Conservation (phyloP, 2,329 filamentous ascomycete genomes). For the Ceratocystis colombiana region DNA sequence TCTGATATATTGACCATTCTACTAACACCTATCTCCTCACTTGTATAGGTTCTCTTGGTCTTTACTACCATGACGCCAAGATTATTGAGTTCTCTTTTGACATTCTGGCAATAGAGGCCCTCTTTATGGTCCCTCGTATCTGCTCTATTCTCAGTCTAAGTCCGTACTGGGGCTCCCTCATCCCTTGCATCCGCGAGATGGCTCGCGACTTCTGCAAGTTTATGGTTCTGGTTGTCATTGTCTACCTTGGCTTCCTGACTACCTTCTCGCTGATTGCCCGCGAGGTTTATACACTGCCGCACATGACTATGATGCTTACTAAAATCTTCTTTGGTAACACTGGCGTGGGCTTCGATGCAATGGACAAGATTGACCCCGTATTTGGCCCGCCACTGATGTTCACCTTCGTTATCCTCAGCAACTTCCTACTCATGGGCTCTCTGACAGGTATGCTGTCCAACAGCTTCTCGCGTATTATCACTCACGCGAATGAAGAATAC, state of each 20-base stretch:
- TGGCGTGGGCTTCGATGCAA: constrained; percentile 62
- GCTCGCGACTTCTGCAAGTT: constrained; percentile 86
- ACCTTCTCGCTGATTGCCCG: constrained; percentile 73
- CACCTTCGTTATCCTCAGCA: constrained; percentile 66
- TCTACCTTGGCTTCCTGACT: constrained; percentile 82
- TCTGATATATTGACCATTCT: constrained; percentile 16
- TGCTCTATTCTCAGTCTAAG: constrained; percentile 79
- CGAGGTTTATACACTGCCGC: constrained; percentile 51
- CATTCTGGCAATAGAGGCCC: constrained; percentile 75
- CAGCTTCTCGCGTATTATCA: constrained; percentile 57
- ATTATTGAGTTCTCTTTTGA: constrained; percentile 78
- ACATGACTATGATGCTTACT: constrained; percentile 67
- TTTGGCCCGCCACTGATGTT: constrained; percentile 55
- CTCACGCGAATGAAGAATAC: constrained; percentile 62
- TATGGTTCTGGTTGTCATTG: constrained; percentile 64
- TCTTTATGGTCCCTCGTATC: constrained; percentile 82
- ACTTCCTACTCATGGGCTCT: constrained; percentile 68
- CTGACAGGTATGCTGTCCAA: constrained; percentile 70
- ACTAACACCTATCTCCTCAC: not conserved
- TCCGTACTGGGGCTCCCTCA: constrained; percentile 81
- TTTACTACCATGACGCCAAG: constrained; percentile 46
- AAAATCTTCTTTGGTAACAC: constrained; percentile 74
- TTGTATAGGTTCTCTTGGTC: constrained; percentile 51
- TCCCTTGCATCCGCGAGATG: constrained; percentile 90
- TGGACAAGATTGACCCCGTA: constrained; percentile 49